These are phyloP conservation scores for Torulaspora franciscae DNA, from an alignment of 805 yeast genomes.

Conservation along the genomic window DNA sequence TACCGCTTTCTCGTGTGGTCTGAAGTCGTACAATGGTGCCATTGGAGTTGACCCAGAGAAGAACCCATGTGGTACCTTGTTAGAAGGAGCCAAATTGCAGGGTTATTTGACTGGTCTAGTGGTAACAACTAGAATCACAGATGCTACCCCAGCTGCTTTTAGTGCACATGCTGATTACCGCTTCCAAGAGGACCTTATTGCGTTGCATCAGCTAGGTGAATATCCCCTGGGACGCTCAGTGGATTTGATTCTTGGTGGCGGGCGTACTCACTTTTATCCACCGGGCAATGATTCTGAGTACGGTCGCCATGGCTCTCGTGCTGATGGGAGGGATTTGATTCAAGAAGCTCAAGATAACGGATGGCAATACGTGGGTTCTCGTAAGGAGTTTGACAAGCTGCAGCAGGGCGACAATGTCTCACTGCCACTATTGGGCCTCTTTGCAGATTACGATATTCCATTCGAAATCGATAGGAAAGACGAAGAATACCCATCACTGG, in stretches of 20 bases:
- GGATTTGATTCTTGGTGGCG: constrained; percentile 88
- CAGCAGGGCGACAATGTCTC: constrained; percentile 56
- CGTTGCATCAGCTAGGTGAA: constrained; percentile 78
- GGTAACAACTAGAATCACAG: constrained; percentile 87
- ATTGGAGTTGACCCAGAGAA: constrained; percentile 72
- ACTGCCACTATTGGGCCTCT: constrained; percentile 71
- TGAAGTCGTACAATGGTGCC: constrained; percentile 85
- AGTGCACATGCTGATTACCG: constrained; percentile 74
- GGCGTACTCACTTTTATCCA: constrained; percentile 78
- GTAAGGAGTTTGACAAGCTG: constrained; percentile 53
- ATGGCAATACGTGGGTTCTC: constrained; percentile 63
- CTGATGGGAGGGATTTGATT: constrained; percentile 64
- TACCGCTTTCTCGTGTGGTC: constrained; percentile 82
- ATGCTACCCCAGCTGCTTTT: constrained; percentile 93
- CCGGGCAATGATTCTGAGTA: constrained; percentile 27
- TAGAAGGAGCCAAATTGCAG: constrained; percentile 78
- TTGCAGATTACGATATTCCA: constrained; percentile 76
- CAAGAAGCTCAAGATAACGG: constrained; percentile 48
- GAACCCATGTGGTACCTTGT: constrained; percentile 78
- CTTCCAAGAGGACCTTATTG: constrained; percentile 77
- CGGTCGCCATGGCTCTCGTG: constrained; percentile 52
- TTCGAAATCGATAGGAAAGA: constrained; percentile 74
- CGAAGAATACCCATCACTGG: constrained; percentile 62
- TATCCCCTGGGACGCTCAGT: constrained; percentile 75
- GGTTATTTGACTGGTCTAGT: constrained; percentile 87